These are phyloP conservation scores for Plasmodium inui DNA, from an alignment of 169 alveolate genomes.

Conservation along the genomic window DNA sequence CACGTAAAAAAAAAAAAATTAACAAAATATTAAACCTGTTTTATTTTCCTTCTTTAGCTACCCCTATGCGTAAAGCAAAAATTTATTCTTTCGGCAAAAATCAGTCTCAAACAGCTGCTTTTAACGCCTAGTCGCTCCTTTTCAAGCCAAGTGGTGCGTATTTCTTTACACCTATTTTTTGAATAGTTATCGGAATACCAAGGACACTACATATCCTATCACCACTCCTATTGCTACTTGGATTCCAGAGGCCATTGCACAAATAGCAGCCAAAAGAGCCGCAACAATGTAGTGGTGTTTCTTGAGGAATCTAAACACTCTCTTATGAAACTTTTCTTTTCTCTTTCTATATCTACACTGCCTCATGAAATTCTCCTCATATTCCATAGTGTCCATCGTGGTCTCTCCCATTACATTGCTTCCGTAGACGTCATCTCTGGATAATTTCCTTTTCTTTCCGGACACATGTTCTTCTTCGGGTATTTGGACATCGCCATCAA, in stretches of 20 bases:
- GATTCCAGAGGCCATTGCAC: neutral
- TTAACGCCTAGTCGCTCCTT: neutral
- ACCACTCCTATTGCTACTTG: neutral
- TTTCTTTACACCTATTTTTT: neutral
- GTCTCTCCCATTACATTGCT: neutral
- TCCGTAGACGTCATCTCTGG: neutral
- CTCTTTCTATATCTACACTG: neutral
- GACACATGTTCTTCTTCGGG: neutral
- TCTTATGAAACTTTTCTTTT: neutral
- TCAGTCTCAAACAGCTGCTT: neutral
- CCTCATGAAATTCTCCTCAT: conserved; percentile 14
- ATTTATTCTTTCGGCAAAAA: neutral
- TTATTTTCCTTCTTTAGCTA: neutral
- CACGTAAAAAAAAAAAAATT: neutral
- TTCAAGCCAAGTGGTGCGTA: neutral
- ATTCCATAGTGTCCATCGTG: neutral
- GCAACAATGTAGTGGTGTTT: conserved; percentile 12
- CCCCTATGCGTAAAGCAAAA: neutral
- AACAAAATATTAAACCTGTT: neutral
- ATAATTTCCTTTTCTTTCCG: neutral
- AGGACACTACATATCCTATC: neutral
- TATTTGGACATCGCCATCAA: neutral
- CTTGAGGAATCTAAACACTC: neutral
- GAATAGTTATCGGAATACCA: neutral
- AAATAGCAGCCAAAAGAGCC: neutral